Evolutionary conservation across 2,329 filamentous ascomycete species (phyloP).

Genomic region (Colletotrichum cereale): DNA sequence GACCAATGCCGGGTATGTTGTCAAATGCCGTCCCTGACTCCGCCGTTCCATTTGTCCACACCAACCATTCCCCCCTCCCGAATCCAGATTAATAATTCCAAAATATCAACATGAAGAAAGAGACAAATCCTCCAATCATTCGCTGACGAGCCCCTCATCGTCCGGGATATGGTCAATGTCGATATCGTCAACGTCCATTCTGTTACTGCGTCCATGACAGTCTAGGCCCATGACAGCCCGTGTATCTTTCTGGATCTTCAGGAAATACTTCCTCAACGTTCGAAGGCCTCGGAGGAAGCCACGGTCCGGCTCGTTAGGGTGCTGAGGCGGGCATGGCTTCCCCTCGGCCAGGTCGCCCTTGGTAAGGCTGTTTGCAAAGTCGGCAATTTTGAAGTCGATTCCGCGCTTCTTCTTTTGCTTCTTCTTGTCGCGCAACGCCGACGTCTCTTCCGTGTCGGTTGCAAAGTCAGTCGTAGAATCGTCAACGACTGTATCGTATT

Average conservation of each 20-base stretch:
- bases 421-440: conserved; percentile 53
- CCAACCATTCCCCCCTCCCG: not conserved
- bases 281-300: conserved; percentile 90
- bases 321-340: conserved; percentile 81
- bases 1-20: conserved; percentile 41
- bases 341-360: conserved; percentile 78
- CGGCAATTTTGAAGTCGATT: conserved; percentile 96
- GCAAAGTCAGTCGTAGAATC: conserved; percentile 71
- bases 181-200: conserved; percentile 29
- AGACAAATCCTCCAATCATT: conserved; percentile 25
- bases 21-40: conserved; percentile 38
- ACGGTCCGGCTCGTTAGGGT: conserved; percentile 84
- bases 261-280: conserved; percentile 85
- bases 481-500: conserved; percentile 64
- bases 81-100: conserved; percentile 7
- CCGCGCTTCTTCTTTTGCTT: conserved; percentile 65
- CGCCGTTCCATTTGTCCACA: conserved; percentile 1
- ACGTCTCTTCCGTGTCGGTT: conserved; percentile 69
- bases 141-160: conserved; percentile 37
- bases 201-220: conserved; percentile 45
- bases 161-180: conserved; percentile 34
- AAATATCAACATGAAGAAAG: conserved; percentile 32
- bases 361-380: conserved; percentile 98
- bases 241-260: conserved; percentile 86
- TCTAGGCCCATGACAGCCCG: conserved; percentile 64